Conservation (phyloP, 1,284 basidiomycete genomes). For the Exobasidium rhododendri region DNA sequence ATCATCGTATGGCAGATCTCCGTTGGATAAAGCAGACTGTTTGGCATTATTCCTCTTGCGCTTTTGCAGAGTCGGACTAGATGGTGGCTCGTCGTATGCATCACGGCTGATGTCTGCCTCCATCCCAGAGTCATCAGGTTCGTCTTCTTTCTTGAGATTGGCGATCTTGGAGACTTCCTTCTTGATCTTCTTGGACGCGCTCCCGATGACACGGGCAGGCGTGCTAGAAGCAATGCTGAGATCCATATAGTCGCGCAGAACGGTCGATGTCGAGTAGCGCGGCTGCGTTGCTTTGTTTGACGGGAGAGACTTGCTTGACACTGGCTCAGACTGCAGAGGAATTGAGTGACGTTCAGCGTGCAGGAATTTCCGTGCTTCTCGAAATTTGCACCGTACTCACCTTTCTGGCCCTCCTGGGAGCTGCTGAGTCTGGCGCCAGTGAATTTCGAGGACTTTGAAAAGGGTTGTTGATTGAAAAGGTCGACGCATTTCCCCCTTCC, state of each 20-base stretch:
- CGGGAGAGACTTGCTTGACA: neutral
- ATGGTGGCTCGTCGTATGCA: neutral
- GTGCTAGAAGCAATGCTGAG: constrained; percentile 25
- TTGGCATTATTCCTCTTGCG: neutral
- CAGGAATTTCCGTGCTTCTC: too few species aligned
- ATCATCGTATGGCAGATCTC: neutral
- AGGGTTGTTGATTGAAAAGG: constrained; percentile 61
- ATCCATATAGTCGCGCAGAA: constrained; percentile 33
- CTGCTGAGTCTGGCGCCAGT: constrained; percentile 11
- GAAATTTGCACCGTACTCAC: too few species aligned
- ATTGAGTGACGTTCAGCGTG: too few species aligned
- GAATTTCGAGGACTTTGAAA: constrained; percentile 56
- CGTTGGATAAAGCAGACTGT: neutral
- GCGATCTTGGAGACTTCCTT: neutral
- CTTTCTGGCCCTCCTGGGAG: constrained; percentile 16
- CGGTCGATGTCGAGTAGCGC: neutral
- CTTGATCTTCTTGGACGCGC: neutral
- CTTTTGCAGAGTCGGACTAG: constrained; percentile 3
- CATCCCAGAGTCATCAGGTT: constrained; percentile 4
- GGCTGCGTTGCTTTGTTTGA: neutral
- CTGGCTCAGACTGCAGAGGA: neutral
- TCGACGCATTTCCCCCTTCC: constrained; percentile 27
- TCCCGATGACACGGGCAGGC: constrained; percentile 27
- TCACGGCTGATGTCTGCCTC: constrained; percentile 3
- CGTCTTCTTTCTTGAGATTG: constrained; percentile 2